Base-by-base conservation (phyloP, 2,329 filamentous ascomycete species). In the Penicillium sp. region DNA sequence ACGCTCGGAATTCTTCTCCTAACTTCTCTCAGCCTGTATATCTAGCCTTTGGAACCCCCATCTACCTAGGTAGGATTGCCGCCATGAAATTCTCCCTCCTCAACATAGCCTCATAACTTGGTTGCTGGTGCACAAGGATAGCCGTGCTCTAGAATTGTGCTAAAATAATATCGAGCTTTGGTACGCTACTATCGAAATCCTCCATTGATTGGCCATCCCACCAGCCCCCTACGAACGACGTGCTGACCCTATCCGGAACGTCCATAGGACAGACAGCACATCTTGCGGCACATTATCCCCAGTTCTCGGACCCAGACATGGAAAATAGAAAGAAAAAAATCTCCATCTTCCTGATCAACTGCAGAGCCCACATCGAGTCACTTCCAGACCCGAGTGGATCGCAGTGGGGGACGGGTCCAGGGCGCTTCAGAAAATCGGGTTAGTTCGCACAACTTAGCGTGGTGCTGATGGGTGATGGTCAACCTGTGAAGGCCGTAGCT, bases 151-250 rank as follows among this genome's bases (percentile, higher is more conserved):
- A 9, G 10, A 21, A 38, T 21, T 21, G 47, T 47, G 49, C 33
- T 52, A 49, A 54, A 34, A 58, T 39, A 52, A 52, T 39, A n/a
- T 50, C 45, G 31, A 57, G 44, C 42, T 57, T 47, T 59, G 58
- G 58, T 60, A 60, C 58, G 49, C 56, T 59, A 60, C 54, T 55
- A 24, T 42, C 47, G 15, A n/a, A 13, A 36, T 36, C 42, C 31
- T 31, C 9, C 13, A 34, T 39, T 59, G 58, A 60, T 59, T 60
- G 58, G 58, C 53, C 33, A 47, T 47, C 44, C 33, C 47, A 31
- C 39, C 41, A 23, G 23, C n/a, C 39, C 29, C 26, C 28, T 42
- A 15, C 12, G 39, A 36, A 42, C 18, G 36, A 39, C 16, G 26
- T 29, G 18, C 6, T 39, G 8, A 10, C 16, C 36, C 18, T 23